Conservation (phyloP, 352 stramenopile species). For the Phytopythium delawarense region DNA sequence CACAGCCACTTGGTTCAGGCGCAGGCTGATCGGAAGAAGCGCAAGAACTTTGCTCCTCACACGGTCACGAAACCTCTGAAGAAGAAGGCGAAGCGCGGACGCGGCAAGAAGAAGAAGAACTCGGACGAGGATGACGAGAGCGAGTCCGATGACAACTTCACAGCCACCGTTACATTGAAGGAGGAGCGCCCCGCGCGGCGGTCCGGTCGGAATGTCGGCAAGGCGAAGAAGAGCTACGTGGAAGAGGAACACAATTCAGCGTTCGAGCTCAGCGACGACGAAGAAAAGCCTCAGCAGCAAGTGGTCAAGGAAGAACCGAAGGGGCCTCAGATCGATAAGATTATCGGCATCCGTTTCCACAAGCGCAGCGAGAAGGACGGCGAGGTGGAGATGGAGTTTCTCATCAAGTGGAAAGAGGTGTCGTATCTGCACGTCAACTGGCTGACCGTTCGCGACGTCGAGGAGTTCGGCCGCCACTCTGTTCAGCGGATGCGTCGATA, state of each 20-base stretch:
- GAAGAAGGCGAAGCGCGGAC: slow-evolving; percentile 58
- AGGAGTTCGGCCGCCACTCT: slow-evolving; percentile 74
- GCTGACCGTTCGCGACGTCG: slow-evolving; percentile 95
- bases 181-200: slow-evolving; percentile 60
- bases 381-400: slow-evolving; percentile 91
- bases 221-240: slow-evolving; percentile 85
- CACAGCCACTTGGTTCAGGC: slow-evolving; percentile 51
- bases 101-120: slow-evolving; percentile 64
- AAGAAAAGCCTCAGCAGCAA: slow-evolving; percentile 40
- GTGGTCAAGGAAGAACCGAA: slow-evolving; percentile 39
- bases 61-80: slow-evolving; percentile 58
- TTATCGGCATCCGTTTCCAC: slow-evolving; percentile 87
- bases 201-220: slow-evolving; percentile 79
- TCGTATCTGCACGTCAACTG: slow-evolving; percentile 98
- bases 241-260: slow-evolving; percentile 68
- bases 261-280: slow-evolving; percentile 69
- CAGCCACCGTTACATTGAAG: slow-evolving; percentile 27
- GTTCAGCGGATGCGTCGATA: slow-evolving; percentile 83
- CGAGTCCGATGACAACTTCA: slow-evolving; percentile 54
- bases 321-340: slow-evolving; percentile 90
- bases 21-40: slow-evolving; percentile 58
- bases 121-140: slow-evolving; percentile 80
- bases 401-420: slow-evolving; percentile 99
- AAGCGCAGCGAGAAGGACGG: slow-evolving; percentile 38
- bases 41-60: slow-evolving; percentile 65